Conservation (phyloP, 148 eudicot genomes). For the Amaranthus cruentus region DNA sequence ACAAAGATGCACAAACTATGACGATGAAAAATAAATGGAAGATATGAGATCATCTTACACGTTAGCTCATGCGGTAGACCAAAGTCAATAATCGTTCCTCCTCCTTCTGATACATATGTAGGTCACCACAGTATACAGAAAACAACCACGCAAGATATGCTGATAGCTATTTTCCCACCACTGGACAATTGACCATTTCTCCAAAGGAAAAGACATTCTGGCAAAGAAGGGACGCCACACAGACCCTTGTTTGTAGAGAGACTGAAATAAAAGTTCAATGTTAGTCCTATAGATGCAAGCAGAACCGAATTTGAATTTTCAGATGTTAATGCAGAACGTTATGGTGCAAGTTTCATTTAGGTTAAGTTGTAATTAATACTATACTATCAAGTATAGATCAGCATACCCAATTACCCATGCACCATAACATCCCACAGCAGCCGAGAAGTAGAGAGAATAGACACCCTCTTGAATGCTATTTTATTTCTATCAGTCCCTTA, state of each 20-base stretch:
- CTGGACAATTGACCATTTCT: conserved; percentile 48
- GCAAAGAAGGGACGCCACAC: conserved; percentile 70
- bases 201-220: conserved; percentile 72
- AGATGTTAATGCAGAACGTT: background rate
- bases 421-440: no score
- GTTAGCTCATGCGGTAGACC: conserved; percentile 77
- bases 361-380: no score
- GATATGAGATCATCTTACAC: conserved; percentile 51
- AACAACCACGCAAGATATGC: conserved; percentile 44
- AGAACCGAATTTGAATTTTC: background rate
- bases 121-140: conserved; percentile 40
- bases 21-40: background rate
- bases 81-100: conserved; percentile 74
- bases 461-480: no score
- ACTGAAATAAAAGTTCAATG: conserved; percentile 32
- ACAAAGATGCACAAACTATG: background rate
- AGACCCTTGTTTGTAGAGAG: conserved; percentile 71
- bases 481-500: no score
- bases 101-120: conserved; percentile 62
- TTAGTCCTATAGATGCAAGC: conserved; percentile 20
- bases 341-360: background rate
- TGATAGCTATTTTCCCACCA: conserved; percentile 71
- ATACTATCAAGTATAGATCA: no score
- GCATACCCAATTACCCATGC: no score
- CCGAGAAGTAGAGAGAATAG: no score